A percentile compares a stretch with the other conserved stretches of the same genome.
These are phyloP conservation scores for Coelastrella sp. DNA, from an alignment of 139 green algal genomes.

Conservation along the genomic window DNA sequence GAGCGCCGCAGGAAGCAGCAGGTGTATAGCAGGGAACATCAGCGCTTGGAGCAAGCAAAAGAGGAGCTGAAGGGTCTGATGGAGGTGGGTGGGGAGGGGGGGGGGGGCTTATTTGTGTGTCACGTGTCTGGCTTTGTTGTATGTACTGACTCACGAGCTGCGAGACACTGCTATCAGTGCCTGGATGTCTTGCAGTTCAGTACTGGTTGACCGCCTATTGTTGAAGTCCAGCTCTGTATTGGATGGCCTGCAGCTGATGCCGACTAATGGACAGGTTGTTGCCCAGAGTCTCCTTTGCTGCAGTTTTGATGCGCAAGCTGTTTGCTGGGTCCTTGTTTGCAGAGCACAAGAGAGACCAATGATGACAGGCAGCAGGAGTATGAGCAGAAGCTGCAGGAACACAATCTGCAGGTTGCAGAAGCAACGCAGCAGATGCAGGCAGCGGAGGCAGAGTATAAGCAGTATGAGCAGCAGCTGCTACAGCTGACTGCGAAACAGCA, in stretches of 20 bases:
- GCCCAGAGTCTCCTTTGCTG: no score
- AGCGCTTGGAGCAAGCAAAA: neutral
- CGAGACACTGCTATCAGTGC: no score
- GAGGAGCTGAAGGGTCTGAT: constrained; percentile 24
- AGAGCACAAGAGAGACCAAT: constrained; percentile 19
- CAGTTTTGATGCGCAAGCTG: no score
- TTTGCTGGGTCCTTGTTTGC: neutral
- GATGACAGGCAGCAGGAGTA: constrained; percentile 36
- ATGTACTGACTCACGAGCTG: neutral
- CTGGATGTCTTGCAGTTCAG: no score
- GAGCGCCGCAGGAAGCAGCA: neutral
- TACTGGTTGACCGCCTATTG: no score
- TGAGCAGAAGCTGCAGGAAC: neutral
- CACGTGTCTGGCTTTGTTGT: neutral
- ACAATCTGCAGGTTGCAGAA: neutral
- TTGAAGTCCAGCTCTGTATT: no score
- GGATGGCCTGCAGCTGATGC: no score
- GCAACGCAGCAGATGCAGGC: neutral
- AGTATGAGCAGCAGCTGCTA: neutral
- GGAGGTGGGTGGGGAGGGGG: neutral
- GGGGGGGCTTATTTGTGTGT: no score
- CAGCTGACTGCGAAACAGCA: neutral
- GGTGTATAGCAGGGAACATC: neutral
- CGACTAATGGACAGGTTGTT: no score
- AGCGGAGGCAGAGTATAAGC: neutral